Evolutionary conservation across 305 asterid species (phyloP).

Genomic region (Solanum hybrid): DNA sequence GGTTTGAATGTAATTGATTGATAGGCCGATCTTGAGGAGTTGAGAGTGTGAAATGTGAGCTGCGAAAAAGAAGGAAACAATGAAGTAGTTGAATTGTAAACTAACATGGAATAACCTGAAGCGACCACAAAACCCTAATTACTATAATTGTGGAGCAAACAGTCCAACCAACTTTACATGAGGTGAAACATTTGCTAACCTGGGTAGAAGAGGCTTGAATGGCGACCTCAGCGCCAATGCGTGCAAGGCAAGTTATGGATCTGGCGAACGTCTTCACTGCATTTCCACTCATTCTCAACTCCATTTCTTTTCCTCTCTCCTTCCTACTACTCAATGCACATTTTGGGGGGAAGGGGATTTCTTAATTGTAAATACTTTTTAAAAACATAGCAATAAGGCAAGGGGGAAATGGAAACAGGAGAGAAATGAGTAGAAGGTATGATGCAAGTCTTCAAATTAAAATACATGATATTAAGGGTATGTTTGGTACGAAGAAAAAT

Average conservation of each 20-base stretch:
- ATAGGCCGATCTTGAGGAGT: constrained; percentile 88
- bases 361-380: background rate
- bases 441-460: background rate
- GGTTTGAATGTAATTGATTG: constrained; percentile 71
- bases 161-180: background rate
- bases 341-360: background rate
- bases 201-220: constrained; percentile 71
- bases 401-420: background rate
- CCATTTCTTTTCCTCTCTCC: constrained; percentile 34
- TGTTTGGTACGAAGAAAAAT: too few species aligned
- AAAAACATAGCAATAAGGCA: background rate
- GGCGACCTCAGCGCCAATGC: constrained; percentile 82
- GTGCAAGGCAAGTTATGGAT: constrained; percentile 82
- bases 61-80: constrained; percentile 17
- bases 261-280: constrained; percentile 76
- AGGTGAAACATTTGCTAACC: constrained; percentile 24
- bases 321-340: background rate
- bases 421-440: background rate
- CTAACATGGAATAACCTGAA: background rate
- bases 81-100: background rate
- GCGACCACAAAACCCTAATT: background rate
- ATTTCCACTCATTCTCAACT: constrained; percentile 67
- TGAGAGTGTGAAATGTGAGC: constrained; percentile 69
- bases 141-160: background rate
- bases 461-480: too few species aligned